Evolutionary conservation across 257 asterid species (phyloP), one percentile per base, ranked within the genome.

Genomic region (Solanum microdontum): DNA sequence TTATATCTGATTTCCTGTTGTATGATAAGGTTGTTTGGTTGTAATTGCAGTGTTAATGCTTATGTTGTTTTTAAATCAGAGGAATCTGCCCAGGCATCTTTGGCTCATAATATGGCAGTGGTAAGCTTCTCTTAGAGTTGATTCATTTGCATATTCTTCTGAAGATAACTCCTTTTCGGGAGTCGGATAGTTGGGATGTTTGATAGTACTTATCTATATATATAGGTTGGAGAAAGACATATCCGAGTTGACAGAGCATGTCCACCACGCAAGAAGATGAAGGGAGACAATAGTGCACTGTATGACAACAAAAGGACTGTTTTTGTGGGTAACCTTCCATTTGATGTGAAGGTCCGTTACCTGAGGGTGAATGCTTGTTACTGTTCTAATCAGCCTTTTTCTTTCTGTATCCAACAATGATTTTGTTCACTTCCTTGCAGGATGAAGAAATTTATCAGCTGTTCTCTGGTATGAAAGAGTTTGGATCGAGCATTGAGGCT

Each of bases 161-260:
- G 66, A 80, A 43, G 14, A 15, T 8, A 43, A 3, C 68, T 77
- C 84, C 30, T 80, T 80, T 80, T 80, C 19, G 5, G 85, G 26
- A 26, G 40, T 45, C 66, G 11, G 84, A 80, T 80, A 43, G 40
- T 80, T 28, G 28, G 24, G 39, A 28, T 21, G 34, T 26, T 84
- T 84, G 32, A 69, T 14, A 24, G 33, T 88, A 84, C 82, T 83
- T 90, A 85, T 84, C 90, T 40, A 3, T 89, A 60, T 36, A 36
- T 88, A 60, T 87, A 97, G 99, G 94, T 97, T 88, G 95, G 93
- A 88, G 99, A 98, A 87, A 93, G 96, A 90, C 99, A 96, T 90
- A 93, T 97, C 86, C 98, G 98, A 69, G 99, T 97, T 75, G 99
- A 97, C 89, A 92, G 98, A 92, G 98, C 99, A 43, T 96, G 99